Conservation (phyloP, 2,329 filamentous ascomycete species). For the Microcera coccophila region DNA sequence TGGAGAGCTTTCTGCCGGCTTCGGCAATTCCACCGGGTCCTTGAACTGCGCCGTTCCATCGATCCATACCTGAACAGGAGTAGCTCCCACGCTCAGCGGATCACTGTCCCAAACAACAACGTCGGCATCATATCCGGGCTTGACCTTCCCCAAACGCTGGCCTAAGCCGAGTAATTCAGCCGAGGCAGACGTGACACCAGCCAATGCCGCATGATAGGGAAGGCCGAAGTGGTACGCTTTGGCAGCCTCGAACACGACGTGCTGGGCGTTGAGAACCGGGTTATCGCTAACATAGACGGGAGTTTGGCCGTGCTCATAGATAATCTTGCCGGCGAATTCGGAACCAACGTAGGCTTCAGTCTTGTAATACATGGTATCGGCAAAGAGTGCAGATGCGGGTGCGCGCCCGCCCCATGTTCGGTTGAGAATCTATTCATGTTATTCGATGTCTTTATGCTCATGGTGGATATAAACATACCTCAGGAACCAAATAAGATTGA, state of each 20-base stretch:
- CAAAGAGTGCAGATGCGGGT: slow-evolving; percentile 61
- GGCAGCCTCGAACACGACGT: slow-evolving; percentile 63
- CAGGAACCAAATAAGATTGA: slow-evolving; percentile 62
- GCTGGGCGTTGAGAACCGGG: slow-evolving; percentile 65
- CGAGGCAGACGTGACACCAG: slow-evolving; percentile 55
- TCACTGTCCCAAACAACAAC: slow-evolving; percentile 61
- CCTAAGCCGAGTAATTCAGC: slow-evolving; percentile 56
- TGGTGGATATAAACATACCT: slow-evolving; percentile 39
- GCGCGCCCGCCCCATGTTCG: slow-evolving; percentile 51
- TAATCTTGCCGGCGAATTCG: slow-evolving; percentile 61
- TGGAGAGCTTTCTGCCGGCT: slow-evolving; percentile 41
- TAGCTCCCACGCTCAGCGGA: slow-evolving; percentile 56
- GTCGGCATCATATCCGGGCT: slow-evolving; percentile 59
- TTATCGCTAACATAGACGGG: slow-evolving; percentile 69
- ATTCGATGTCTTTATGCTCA: slow-evolving; percentile 3
- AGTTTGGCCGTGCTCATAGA: slow-evolving; percentile 62
- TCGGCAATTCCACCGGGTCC: slow-evolving; percentile 50
- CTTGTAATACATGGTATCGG: slow-evolving; percentile 72
- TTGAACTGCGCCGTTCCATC: slow-evolving; percentile 55
- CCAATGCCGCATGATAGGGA: slow-evolving; percentile 56
- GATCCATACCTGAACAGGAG: slow-evolving; percentile 61
- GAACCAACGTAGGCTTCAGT: slow-evolving; percentile 62
- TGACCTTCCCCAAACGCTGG: slow-evolving; percentile 57
- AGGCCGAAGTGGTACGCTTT: slow-evolving; percentile 58
- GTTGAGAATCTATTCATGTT: slow-evolving; percentile 55